These are phyloP conservation scores for Pinus tabuliformis DNA, from an alignment of 75 land plant genomes.

Conservation along the genomic window DNA sequence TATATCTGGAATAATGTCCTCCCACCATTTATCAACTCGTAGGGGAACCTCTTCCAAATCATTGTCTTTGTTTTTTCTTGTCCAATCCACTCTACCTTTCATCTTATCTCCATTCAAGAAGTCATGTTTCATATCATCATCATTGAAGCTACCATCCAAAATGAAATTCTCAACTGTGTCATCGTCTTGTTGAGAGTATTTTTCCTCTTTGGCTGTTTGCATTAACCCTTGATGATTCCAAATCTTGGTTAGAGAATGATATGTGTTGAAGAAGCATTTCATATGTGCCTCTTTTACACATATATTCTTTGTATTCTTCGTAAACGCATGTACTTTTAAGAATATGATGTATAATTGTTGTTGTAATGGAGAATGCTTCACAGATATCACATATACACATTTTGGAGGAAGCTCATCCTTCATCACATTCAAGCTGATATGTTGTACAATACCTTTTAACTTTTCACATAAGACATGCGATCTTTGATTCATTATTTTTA, in stretches of 20 bases:
- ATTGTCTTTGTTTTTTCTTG: not conserved
- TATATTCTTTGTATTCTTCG: slow-evolving; percentile 26
- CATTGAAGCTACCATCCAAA: slow-evolving; percentile 18
- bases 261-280: slow-evolving; percentile 72
- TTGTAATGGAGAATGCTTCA: slow-evolving; percentile 85
- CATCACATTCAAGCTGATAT: slow-evolving; percentile 38
- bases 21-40: slow-evolving; percentile 63
- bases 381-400: slow-evolving; percentile 84
- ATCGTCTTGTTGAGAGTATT: slow-evolving; percentile 38
- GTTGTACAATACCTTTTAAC: slow-evolving; percentile 27
- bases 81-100: not conserved
- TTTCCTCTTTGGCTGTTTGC: slow-evolving; percentile 71
- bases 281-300: slow-evolving; percentile 32
- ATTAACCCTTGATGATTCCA: slow-evolving; percentile 97
- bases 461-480: slow-evolving; percentile 90
- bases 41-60: not conserved
- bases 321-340: slow-evolving; percentile 66
- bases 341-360: slow-evolving; percentile 69
- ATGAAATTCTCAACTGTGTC: slow-evolving; percentile 66
- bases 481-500: slow-evolving; percentile 89
- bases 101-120: not conserved
- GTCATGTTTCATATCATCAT: slow-evolving; percentile 42
- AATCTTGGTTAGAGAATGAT: slow-evolving; percentile 91
- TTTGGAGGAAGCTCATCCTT: slow-evolving; percentile 88
- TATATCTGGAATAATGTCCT: slow-evolving; percentile 57